Conservation (phyloP, 2,329 filamentous ascomycete species). For the Fusarium robinianum region DNA sequence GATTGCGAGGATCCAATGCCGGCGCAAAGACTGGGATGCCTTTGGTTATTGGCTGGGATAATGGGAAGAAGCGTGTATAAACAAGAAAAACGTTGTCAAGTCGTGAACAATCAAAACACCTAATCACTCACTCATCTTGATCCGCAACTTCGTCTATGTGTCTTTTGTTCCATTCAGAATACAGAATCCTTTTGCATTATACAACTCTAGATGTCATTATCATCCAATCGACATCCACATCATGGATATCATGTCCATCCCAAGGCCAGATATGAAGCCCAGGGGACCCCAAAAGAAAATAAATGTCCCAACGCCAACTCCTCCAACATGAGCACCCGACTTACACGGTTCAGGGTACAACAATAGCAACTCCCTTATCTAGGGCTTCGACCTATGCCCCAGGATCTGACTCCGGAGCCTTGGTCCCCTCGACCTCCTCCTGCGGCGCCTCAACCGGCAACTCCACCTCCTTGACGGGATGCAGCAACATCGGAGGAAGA, state of each 20-base stretch:
- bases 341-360: too few species aligned
- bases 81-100: too few species aligned
- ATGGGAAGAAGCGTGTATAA: too few species aligned
- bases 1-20: constrained; percentile 18
- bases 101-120: too few species aligned
- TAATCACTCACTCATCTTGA: too few species aligned
- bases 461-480: constrained; percentile 82
- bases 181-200: too few species aligned
- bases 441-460: constrained; percentile 64
- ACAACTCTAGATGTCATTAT: too few species aligned
- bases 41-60: constrained; percentile 24
- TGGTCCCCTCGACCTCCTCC: constrained; percentile 47
- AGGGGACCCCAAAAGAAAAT: too few species aligned
- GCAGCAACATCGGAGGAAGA: constrained; percentile 83
- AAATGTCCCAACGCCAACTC: constrained; percentile 20
- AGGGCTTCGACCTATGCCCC: too few species aligned
- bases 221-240: constrained; percentile 25
- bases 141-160: too few species aligned
- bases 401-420: constrained; percentile 51
- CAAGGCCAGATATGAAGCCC: constrained; percentile 24
- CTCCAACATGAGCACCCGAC: constrained; percentile 16
- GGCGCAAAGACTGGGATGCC: constrained; percentile 31
- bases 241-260: constrained; percentile 11
- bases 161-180: too few species aligned
- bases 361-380: too few species aligned